These are phyloP conservation scores for Narthecium ossifragum DNA, from an alignment of 106 monocot genomes.

Conservation along the genomic window DNA sequence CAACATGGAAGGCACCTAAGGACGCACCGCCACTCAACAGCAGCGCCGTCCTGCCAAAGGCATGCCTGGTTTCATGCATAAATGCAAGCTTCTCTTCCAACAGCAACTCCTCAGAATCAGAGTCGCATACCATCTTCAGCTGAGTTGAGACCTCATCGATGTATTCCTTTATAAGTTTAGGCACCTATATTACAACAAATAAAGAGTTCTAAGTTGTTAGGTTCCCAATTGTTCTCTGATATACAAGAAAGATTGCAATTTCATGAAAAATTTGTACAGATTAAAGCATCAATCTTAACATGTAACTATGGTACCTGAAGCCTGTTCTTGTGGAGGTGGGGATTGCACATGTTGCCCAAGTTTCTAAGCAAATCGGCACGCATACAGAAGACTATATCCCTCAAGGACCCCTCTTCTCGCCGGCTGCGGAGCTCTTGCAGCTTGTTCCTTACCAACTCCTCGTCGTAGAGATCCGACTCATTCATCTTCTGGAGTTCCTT, in stretches of 20 bases:
- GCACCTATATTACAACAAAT: constrained; percentile 42
- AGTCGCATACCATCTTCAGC: constrained; percentile 76
- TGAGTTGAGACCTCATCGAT: constrained; percentile 87
- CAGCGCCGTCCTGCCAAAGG: constrained; percentile 88
- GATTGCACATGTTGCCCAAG: constrained; percentile 94
- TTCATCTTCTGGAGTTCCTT: constrained; percentile 43
- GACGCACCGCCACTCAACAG: constrained; percentile 93
- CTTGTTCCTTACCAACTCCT: constrained; percentile 84
- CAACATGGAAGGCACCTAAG: constrained; percentile 77
- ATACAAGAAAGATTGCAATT: too few species aligned
- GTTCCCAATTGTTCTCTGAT: too few species aligned
- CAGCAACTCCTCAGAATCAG: constrained; percentile 66
- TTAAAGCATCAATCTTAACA: too few species aligned
- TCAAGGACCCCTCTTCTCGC: constrained; percentile 64
- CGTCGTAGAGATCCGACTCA: constrained; percentile 74
- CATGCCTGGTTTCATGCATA: constrained; percentile 95
- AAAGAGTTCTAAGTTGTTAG: too few species aligned
- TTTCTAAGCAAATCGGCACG: constrained; percentile 83
- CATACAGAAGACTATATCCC: constrained; percentile 89
- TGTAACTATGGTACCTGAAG: too few species aligned
- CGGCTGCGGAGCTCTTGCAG: constrained; percentile 65
- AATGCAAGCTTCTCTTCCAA: constrained; percentile 91
- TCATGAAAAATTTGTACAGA: too few species aligned
- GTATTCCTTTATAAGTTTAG: constrained; percentile 83
- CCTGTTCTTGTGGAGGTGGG: constrained; percentile 86